Conservation (phyloP, 2,329 filamentous ascomycete genomes). For the Cercospora canescens region DNA sequence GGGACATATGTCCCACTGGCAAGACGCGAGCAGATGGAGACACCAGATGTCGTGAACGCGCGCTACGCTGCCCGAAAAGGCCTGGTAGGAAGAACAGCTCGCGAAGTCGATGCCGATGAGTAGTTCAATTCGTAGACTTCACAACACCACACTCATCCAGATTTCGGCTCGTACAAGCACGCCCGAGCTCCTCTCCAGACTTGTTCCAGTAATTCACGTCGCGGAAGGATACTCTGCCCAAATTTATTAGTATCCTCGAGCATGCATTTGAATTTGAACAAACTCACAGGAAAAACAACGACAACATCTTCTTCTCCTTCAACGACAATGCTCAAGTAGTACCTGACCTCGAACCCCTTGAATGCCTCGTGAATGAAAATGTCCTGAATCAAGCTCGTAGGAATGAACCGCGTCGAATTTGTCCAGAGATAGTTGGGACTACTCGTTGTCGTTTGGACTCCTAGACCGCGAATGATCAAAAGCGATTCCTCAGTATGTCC, state of each 20-base stretch:
- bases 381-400: constrained; percentile 88
- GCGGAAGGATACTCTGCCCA: constrained; percentile 65
- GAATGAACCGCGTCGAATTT: constrained; percentile 73
- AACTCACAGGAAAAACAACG: constrained; percentile 81
- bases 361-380: constrained; percentile 96
- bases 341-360: constrained; percentile 83
- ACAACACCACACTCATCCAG: constrained; percentile 33
- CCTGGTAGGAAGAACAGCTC: constrained; percentile 26
- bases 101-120: constrained; percentile 17
- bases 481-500: constrained; percentile 71
- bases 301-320: constrained; percentile 85
- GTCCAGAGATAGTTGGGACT: constrained; percentile 66
- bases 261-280: constrained; percentile 4
- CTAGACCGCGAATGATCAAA: constrained; percentile 82
- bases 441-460: constrained; percentile 81
- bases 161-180: constrained; percentile 73
- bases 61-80: constrained; percentile 57
- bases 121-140: constrained; percentile 6
- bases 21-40: constrained; percentile 57
- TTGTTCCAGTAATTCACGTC: constrained; percentile 72
- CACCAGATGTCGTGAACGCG: constrained; percentile 63
- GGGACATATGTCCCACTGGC: constrained; percentile 61
- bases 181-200: constrained; percentile 86
- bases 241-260: constrained; percentile 6
- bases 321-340: constrained; percentile 87